phyloP scores from a whole-genome alignment of 306 rosid genomes.

The Malus fusca region DNA sequence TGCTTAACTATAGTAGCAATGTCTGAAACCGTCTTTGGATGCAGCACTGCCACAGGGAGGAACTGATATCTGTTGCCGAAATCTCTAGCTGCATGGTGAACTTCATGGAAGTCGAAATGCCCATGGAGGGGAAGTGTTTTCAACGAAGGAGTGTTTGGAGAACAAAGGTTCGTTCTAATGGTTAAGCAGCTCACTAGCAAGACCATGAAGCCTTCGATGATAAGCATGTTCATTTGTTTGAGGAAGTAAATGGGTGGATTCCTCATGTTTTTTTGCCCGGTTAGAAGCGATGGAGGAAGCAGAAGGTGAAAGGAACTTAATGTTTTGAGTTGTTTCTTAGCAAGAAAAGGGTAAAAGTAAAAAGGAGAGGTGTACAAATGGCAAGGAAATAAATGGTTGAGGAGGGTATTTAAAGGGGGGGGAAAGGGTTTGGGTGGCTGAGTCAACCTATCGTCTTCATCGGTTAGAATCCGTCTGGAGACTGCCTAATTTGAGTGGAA shows the following conservation, averaged over 20 bases:
- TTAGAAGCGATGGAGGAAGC: slow-evolving; percentile 25
- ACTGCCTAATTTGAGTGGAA: slow-evolving; percentile 58
- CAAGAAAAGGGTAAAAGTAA: slow-evolving; percentile 18
- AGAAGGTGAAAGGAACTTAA: slow-evolving; percentile 37
- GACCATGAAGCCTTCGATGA: slow-evolving; percentile 46
- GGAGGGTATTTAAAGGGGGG: slow-evolving; percentile 58
- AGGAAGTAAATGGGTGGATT: slow-evolving; percentile 31
- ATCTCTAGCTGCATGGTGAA: slow-evolving; percentile 60
- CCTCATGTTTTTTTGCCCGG: slow-evolving; percentile 28
- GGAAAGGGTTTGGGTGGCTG: slow-evolving; percentile 37
- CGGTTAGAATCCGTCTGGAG: slow-evolving; percentile 61
- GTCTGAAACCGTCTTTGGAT: slow-evolving; percentile 76
- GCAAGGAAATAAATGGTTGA: slow-evolving; percentile 27
- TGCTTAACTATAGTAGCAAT: slow-evolving; percentile 57
- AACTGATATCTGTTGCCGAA: slow-evolving; percentile 74
- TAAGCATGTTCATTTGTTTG: slow-evolving; percentile 32
- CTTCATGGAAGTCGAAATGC: slow-evolving; percentile 53
- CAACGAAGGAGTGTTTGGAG: slow-evolving; percentile 42
- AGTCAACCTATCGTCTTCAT: slow-evolving; percentile 45
- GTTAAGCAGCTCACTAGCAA: slow-evolving; percentile 45
- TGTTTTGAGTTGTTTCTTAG: slow-evolving; percentile 21
- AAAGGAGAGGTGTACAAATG: slow-evolving; percentile 31
- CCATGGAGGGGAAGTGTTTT: slow-evolving; percentile 60
- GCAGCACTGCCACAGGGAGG: slow-evolving; percentile 59
- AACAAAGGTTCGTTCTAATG: slow-evolving; percentile 37